These are phyloP conservation scores for Terana coerulea DNA, from an alignment of 768 basidiomycete species.

Conservation along the genomic window DNA sequence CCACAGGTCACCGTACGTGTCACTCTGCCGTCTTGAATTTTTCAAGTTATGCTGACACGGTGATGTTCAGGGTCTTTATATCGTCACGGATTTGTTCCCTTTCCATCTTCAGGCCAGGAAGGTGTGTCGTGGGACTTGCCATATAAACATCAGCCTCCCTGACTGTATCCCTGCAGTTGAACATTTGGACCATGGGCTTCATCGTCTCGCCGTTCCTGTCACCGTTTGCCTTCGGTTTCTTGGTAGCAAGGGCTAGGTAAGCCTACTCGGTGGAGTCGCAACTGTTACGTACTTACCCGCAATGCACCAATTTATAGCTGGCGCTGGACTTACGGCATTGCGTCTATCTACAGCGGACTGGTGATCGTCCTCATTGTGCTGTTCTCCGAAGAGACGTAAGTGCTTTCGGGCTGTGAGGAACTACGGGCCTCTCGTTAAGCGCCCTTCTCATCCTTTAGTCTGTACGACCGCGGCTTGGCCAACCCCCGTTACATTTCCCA, in stretches of 20 bases:
- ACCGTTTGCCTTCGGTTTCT: conserved; percentile 66
- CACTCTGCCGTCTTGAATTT: not conserved
- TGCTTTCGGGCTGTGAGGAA: not conserved
- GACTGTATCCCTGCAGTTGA: conserved; percentile 38
- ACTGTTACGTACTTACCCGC: not conserved
- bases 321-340: conserved; percentile 68
- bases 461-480: conserved; percentile 57
- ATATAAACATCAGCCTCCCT: not conserved
- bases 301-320: conserved; percentile 31
- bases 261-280: conserved; percentile 11
- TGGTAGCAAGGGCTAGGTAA: conserved; percentile 49
- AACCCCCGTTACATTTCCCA: conserved; percentile 39
- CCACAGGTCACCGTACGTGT: conserved; percentile 52
- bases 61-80: conserved; percentile 45
- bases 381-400: conserved; percentile 66
- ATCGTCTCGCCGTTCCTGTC: conserved; percentile 62
- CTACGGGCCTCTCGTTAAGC: conserved; percentile 2
- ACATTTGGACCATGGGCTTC: conserved; percentile 73
- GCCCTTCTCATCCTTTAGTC: conserved; percentile 28
- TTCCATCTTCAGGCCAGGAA: conserved; percentile 69
- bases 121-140: conserved; percentile 28
- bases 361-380: conserved; percentile 55
- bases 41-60: not conserved
- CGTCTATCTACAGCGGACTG: conserved; percentile 51
- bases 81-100: conserved; percentile 61